Evolutionary conservation across 305 asterid species (phyloP).

Genomic region (Rubia tinctorum): DNA sequence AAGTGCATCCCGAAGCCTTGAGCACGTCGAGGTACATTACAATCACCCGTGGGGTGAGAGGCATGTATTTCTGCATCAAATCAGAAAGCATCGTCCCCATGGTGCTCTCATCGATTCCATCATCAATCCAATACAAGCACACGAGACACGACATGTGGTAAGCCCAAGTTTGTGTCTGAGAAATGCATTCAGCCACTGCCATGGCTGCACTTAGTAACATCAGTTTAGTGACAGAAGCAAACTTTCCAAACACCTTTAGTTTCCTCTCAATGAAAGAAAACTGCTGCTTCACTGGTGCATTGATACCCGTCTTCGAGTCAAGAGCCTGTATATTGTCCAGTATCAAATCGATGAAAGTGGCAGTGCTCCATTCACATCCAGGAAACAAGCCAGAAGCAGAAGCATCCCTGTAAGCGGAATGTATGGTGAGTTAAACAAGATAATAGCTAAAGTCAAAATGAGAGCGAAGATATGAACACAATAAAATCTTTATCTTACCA

Average conservation of each 20-base stretch:
- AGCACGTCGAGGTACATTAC: neutral
- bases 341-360: neutral
- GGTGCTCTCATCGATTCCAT: neutral
- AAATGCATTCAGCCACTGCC: neutral
- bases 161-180: slow-evolving; percentile 7
- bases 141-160: neutral
- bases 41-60: neutral
- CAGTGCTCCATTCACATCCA: neutral
- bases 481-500: neutral
- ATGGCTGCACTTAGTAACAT: neutral
- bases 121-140: neutral
- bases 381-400: neutral
- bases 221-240: neutral
- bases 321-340: neutral
- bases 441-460: no score
- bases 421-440: no score
- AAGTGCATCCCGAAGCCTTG: neutral
- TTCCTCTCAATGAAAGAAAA: slow-evolving; percentile 2
- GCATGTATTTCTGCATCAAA: neutral
- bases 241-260: neutral
- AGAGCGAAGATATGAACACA: no score
- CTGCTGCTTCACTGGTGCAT: neutral
- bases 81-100: neutral
- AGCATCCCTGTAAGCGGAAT: no score
- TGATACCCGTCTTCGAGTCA: neutral